A percentile compares a stretch with the other conserved stretches of the same genome.
phyloP scores from a whole-genome alignment of 2,329 filamentous ascomycete genomes.

The Diaporthe longicolla region DNA sequence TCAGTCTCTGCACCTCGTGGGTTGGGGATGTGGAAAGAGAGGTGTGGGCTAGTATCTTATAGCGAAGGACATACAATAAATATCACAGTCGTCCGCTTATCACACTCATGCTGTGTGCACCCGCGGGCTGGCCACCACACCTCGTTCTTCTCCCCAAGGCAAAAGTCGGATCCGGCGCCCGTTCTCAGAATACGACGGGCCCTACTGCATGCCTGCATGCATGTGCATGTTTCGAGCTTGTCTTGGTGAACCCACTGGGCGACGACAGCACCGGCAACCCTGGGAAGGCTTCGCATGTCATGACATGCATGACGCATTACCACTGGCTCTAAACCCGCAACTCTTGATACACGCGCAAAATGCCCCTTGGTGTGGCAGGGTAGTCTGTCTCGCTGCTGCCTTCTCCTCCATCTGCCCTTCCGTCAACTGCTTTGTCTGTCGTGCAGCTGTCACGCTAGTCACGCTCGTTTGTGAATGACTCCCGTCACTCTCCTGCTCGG shows the following conservation, averaged over 20 bases:
- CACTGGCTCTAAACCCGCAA: neutral
- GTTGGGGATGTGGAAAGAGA: neutral
- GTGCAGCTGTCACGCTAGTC: slow-evolving; percentile 30
- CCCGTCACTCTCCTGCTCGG: neutral
- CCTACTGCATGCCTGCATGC: slow-evolving; percentile 38
- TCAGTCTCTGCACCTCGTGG: slow-evolving; percentile 16
- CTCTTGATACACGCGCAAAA: slow-evolving; percentile 1
- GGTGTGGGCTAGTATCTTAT: neutral
- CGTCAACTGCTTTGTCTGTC: neutral
- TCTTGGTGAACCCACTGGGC: slow-evolving; percentile 28
- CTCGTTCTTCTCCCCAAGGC: neutral
- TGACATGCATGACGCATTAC: slow-evolving; percentile 33
- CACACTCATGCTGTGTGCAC: neutral
- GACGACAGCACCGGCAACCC: neutral
- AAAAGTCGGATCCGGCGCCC: slow-evolving; percentile 21
- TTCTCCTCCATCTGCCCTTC: neutral
- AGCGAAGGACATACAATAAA: neutral
- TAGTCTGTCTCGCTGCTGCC: no score
- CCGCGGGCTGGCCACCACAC: no score
- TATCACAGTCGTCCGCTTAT: neutral
- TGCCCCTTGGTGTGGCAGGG: neutral
- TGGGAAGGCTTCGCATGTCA: slow-evolving; percentile 14
- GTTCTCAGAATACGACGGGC: slow-evolving; percentile 38
- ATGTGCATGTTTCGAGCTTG: slow-evolving; percentile 29
- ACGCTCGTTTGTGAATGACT: neutral